Base-by-base conservation (phyloP, 768 basidiomycete genomes). In the Rhizopogon rudus region DNA sequence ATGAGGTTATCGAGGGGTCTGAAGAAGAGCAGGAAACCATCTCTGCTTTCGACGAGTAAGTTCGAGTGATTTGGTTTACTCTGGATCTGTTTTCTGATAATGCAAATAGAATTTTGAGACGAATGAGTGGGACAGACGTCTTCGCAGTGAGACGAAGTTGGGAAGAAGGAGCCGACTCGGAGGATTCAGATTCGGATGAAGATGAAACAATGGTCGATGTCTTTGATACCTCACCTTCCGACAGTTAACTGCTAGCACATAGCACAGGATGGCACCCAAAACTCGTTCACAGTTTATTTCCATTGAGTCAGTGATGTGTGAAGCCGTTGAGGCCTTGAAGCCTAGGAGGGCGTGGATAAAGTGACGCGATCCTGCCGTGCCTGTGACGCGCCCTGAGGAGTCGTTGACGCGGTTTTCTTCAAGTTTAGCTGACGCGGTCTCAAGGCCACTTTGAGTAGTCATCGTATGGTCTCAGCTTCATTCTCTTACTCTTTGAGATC, bases 1-100 rank as follows among this genome's bases (percentile, higher is more conserved):
- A 69, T 31, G 64, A 63, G 20, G 67, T 65, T 20, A 59, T 28
- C 0, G 65, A 67, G 41, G 69, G 67, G 14, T 54, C 65, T 28
- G 84, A 88, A 59, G 67, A 64, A 9, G 71, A 71, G 48, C 66
- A 65, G 13, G 71, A 71, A 49, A 80, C 83, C 0, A 79, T 90
- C 53, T 75, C 75, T n/a, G 69, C 87, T 61, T 91, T 91, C 66
- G 88, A 91, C 64, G 78, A 83, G 88, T 90, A 59, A 64, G 80
- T 71, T 25, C 14, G 40, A 28, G 52, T 48, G 50, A 46, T n/a
- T 40, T 20, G 31, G 43, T 33, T 42, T 40, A 51, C 49, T 48
- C 53, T 50, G 35, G 35, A 6, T 25, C 25, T 25, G 31, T 6
- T 39, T 29, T 57, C 40, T 65, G 44, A 45, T n/a, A 55, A 40